A percentile compares a stretch with the other conserved stretches of the same genome.
Conservation (phyloP, 75 land plant genomes). For the Picea sitchensis region DNA sequence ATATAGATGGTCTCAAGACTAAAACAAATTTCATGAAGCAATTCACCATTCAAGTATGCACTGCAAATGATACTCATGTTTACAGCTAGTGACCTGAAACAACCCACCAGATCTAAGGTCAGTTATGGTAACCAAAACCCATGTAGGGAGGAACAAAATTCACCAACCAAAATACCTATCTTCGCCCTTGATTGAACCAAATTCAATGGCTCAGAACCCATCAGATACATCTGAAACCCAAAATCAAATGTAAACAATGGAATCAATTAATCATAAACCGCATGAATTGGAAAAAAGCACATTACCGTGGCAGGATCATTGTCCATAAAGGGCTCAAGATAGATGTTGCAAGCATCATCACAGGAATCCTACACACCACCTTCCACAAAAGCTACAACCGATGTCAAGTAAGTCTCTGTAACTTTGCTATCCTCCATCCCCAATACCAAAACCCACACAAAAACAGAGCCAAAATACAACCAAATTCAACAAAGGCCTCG, state of each 20-base stretch:
- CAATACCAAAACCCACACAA: background rate
- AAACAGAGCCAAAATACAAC: background rate
- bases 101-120: conserved; percentile 6
- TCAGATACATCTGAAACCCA: background rate
- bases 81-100: conserved; percentile 83
- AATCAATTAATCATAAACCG: background rate
- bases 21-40: background rate
- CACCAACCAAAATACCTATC: background rate
- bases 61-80: conserved; percentile 97
- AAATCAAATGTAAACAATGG: background rate
- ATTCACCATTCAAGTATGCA: conserved; percentile 95
- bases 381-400: conserved; percentile 89
- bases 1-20: background rate
- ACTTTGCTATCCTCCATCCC: background rate
- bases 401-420: conserved; percentile 28
- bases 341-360: conserved; percentile 95
- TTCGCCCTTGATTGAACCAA: background rate
- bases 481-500: background rate
- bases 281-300: background rate
- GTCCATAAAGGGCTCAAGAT: conserved; percentile 65
- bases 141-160: background rate
- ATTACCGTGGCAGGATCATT: conserved; percentile 34
- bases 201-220: background rate
- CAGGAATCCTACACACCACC: conserved; percentile 91
- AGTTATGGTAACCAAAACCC: background rate